Evolutionary conservation across 1,139 yeast genomes (phyloP).

Genomic region (Pichia sp.): DNA sequence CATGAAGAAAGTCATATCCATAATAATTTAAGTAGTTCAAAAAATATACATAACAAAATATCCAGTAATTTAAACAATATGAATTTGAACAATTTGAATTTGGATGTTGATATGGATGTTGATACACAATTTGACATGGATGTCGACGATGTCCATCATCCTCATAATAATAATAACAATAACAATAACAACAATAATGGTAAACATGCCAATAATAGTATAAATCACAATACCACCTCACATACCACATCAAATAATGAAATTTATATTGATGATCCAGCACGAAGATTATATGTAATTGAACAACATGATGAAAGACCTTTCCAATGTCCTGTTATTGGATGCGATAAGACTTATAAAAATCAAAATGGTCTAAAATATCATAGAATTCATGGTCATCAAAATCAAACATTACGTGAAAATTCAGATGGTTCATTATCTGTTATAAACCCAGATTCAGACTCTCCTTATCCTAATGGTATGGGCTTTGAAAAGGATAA

Average conservation of each 20-base stretch:
- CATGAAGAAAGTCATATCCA: slow-evolving; percentile 12
- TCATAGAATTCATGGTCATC: slow-evolving; percentile 95
- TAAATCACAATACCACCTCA: slow-evolving; percentile 27
- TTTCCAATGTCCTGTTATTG: slow-evolving; percentile 94
- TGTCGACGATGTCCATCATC: slow-evolving; percentile 18
- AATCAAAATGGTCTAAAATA: slow-evolving; percentile 96
- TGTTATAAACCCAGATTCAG: slow-evolving; percentile 88
- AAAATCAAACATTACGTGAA: slow-evolving; percentile 83
- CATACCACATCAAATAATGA: slow-evolving; percentile 30
- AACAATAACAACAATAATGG: slow-evolving; percentile 18
- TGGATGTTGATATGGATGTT: slow-evolving; percentile 15
- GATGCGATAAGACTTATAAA: slow-evolving; percentile 95
- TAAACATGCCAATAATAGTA: too few species aligned
- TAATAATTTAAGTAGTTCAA: not conserved
- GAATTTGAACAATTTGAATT: not conserved
- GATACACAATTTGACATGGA: slow-evolving; percentile 27
- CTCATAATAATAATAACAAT: slow-evolving; percentile 25
- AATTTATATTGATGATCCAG: slow-evolving; percentile 84
- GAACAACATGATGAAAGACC: slow-evolving; percentile 93
- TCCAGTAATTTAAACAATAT: not conserved
- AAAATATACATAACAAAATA: not conserved
- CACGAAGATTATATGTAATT: slow-evolving; percentile 85
- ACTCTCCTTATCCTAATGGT: slow-evolving; percentile 87
- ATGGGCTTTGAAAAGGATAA: slow-evolving; percentile 93
- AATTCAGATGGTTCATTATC: slow-evolving; percentile 92